Conservation (phyloP, 2,329 filamentous ascomycete species). For the Botrytis fragariae region DNA sequence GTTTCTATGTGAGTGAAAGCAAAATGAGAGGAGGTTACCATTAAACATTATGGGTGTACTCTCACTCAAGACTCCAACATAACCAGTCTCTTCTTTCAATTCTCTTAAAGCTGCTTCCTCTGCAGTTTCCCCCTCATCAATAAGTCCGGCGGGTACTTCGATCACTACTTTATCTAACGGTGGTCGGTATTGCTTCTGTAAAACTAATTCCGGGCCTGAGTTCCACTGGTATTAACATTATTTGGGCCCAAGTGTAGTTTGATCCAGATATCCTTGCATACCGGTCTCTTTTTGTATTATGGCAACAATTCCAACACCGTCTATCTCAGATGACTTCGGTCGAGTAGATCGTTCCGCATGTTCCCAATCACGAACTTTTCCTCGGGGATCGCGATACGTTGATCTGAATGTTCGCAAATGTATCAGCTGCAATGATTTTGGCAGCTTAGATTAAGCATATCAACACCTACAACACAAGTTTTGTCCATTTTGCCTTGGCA, state of each 20-base stretch:
- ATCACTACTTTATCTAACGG: constrained; percentile 59
- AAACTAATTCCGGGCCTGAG: constrained; percentile 52
- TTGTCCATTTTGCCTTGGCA: constrained; percentile 57
- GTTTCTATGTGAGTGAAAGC: background rate
- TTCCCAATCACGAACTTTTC: constrained; percentile 64
- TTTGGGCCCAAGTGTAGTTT: background rate
- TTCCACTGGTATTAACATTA: background rate
- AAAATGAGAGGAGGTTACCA: constrained; percentile 40
- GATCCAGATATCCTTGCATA: constrained; percentile 27
- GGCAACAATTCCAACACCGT: constrained; percentile 71
- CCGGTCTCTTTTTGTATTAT: constrained; percentile 57
- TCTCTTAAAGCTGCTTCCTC: constrained; percentile 63
- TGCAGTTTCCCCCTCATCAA: constrained; percentile 60
- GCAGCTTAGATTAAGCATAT: constrained; percentile 4
- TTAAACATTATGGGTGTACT: constrained; percentile 66
- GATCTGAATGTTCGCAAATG: constrained; percentile 44
- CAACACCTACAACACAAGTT: constrained; percentile 51
- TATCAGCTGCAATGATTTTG: background rate
- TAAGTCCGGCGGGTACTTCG: constrained; percentile 62
- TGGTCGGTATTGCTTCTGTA: constrained; percentile 67
- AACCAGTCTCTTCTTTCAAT: constrained; percentile 66
- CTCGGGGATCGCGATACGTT: constrained; percentile 62
- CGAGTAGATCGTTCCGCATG: constrained; percentile 69
- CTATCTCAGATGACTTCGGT: constrained; percentile 59
- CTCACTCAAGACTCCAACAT: constrained; percentile 53